Evolutionary conservation across 768 basidiomycete species (phyloP), one percentile per base, ranked within the genome.

Genomic region (Amanita polypyramis): DNA sequence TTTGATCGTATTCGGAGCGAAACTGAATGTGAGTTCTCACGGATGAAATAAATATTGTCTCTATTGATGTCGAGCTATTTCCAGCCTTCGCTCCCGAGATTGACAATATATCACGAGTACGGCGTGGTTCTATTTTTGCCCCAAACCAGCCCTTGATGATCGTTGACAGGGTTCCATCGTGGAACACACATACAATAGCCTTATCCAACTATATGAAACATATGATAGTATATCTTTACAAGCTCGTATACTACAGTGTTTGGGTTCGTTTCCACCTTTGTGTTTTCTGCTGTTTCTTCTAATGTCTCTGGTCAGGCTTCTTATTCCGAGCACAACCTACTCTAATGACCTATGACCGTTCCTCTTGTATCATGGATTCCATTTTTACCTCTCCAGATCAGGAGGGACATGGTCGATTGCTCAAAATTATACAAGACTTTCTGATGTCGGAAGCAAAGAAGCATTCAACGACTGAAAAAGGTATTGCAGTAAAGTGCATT

Each of bases 361-460:
- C 93, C 1, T 77, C 86, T 0, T 68, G 63, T 17, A 83, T 97
- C 57, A 95, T 98, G 90, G 91, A 96, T 60, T 74, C 74, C 2
- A 87, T 95, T 34, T 96, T 99, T 58, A 63, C 72, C 0, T 84
- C 88, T 0, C 57, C 74, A 0, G 82, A 90, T 41, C 75, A 82
- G 52, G 87, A 90, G 27, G 74, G 73, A 8, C 80, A 78, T 27
- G 80, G 80, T 15, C 79, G 85, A 19, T 60, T 97, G 5, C 67
- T 97, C 37, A 84, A 78, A 59, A 92, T 94, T 53, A 80, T 99
- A 57, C 92, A 94, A 60, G 92, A 94, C 45, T 97, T 98, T 62
- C 64, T 99, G 37, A 65, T 83, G 15, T 84, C 88, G 0, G 89
- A 96, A 62, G 78, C 87, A 2, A 69, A 75, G 34, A 96, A 92